A percentile compares a stretch with the other conserved stretches of the same genome.
phyloP scores from a whole-genome alignment of 179 eudicot genomes.

The Dionaea muscipula region DNA sequence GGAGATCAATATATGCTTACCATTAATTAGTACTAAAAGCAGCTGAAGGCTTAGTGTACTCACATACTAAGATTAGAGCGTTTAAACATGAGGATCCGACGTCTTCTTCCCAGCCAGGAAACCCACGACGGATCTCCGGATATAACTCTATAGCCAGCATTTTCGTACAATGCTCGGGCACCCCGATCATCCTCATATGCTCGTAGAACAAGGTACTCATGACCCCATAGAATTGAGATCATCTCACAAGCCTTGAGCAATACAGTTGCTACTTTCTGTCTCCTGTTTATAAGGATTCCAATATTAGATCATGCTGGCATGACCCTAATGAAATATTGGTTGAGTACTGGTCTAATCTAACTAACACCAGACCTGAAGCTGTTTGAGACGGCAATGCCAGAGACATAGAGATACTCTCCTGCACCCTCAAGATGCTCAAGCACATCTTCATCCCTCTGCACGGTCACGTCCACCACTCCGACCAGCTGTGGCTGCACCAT shows the following conservation, averaged over 20 bases:
- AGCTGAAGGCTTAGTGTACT: neutral
- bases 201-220: constrained; percentile 50
- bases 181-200: constrained; percentile 84
- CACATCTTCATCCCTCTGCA: constrained; percentile 48
- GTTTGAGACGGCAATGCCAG: constrained; percentile 73
- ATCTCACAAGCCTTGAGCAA: constrained; percentile 73
- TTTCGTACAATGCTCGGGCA: constrained; percentile 57
- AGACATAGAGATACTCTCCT: constrained; percentile 66
- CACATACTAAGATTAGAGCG: neutral
- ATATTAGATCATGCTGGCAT: too few species aligned
- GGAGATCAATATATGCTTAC: too few species aligned
- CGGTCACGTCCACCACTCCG: constrained; percentile 88
- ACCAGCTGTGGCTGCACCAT: constrained; percentile 27
- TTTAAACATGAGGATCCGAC: constrained; percentile 66
- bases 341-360: too few species aligned
- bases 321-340: too few species aligned
- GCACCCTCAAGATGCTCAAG: constrained; percentile 50
- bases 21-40: too few species aligned
- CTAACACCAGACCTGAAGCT: constrained; percentile 37
- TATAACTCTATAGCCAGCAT: constrained; percentile 66
- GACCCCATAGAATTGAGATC: constrained; percentile 50
- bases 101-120: constrained; percentile 61
- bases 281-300: constrained; percentile 27
- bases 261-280: constrained; percentile 77
- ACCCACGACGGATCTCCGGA: constrained; percentile 65